phyloP scores from a whole-genome alignment of 257 asterid species.

The Capsicum chinense region DNA sequence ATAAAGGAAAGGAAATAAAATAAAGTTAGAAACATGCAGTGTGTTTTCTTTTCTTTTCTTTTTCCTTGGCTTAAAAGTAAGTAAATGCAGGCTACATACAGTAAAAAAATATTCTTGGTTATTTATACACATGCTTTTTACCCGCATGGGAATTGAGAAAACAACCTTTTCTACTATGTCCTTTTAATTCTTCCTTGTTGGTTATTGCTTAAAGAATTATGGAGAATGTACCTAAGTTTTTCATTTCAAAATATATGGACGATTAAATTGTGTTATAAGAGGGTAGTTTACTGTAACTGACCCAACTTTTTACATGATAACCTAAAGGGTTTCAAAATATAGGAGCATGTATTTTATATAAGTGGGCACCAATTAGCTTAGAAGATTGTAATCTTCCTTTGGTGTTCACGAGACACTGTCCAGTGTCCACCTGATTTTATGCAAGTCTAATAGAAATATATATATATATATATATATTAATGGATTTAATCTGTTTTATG shows the following conservation, averaged over 20 bases:
- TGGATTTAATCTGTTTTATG: too few species aligned
- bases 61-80: slow-evolving; percentile 11
- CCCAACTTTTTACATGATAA: neutral
- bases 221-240: neutral
- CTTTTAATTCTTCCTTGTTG: neutral
- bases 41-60: slow-evolving; percentile 15
- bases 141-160: slow-evolving; percentile 7
- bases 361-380: neutral
- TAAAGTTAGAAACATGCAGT: neutral
- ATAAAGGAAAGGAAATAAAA: neutral
- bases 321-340: neutral
- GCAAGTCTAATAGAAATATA: too few species aligned
- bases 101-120: neutral
- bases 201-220: neutral
- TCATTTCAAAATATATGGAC: too few species aligned
- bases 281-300: neutral
- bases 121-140: slow-evolving; percentile 17
- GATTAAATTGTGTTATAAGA: neutral
- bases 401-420: neutral
- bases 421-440: too few species aligned
- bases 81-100: slow-evolving; percentile 18
- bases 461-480: too few species aligned
- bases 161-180: neutral
- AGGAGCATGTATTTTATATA: neutral
- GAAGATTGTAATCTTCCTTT: neutral